A percentile compares a stretch with the other conserved stretches of the same genome.
Evolutionary conservation across 768 basidiomycete species (phyloP).

Genomic region (Floccularia luteovirens): DNA sequence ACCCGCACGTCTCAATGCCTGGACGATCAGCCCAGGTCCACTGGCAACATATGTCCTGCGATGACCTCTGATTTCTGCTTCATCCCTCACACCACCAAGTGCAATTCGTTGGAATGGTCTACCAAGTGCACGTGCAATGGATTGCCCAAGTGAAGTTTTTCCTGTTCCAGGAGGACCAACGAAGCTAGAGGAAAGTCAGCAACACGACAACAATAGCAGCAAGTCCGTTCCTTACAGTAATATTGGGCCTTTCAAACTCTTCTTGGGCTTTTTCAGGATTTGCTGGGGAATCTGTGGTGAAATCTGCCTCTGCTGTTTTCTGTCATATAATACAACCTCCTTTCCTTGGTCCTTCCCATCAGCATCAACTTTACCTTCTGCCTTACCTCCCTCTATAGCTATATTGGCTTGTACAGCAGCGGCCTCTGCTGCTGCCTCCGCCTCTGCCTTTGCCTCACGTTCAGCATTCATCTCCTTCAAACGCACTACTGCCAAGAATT

Average conservation of each 20-base stretch:
- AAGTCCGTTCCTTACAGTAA: slow-evolving; percentile 38
- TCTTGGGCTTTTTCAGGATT: slow-evolving; percentile 16
- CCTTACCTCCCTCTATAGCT: slow-evolving; percentile 5
- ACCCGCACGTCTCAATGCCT: slow-evolving; percentile 80
- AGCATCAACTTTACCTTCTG: slow-evolving; percentile 2
- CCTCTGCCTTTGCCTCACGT: slow-evolving; percentile 23
- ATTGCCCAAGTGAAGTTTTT: slow-evolving; percentile 88
- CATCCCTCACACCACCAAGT: slow-evolving; percentile 88
- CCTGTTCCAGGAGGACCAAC: slow-evolving; percentile 90
- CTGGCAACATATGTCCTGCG: slow-evolving; percentile 87
- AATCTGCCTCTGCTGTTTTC: slow-evolving; percentile 11
- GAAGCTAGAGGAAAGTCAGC: slow-evolving; percentile 36
- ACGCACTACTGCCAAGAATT: slow-evolving; percentile 85
- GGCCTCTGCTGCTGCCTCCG: slow-evolving; percentile 13
- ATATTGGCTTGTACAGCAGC: slow-evolving; percentile 10
- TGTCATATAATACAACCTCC: slow-evolving; percentile 21
- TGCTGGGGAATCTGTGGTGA: slow-evolving; percentile 6
- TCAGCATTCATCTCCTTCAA: slow-evolving; percentile 41
- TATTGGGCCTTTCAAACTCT: slow-evolving; percentile 62
- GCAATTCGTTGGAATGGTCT: slow-evolving; percentile 91
- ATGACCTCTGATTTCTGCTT: slow-evolving; percentile 57
- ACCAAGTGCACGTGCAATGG: slow-evolving; percentile 74
- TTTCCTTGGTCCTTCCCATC: slow-evolving; percentile 10
- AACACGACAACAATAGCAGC: not conserved
- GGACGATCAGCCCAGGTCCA: slow-evolving; percentile 78